Percentiles rank a stretch among this genome's conserved stretches.
Conservation (phyloP, 2,329 filamentous ascomycete genomes). For the Diaporthe citrichinensis region DNA sequence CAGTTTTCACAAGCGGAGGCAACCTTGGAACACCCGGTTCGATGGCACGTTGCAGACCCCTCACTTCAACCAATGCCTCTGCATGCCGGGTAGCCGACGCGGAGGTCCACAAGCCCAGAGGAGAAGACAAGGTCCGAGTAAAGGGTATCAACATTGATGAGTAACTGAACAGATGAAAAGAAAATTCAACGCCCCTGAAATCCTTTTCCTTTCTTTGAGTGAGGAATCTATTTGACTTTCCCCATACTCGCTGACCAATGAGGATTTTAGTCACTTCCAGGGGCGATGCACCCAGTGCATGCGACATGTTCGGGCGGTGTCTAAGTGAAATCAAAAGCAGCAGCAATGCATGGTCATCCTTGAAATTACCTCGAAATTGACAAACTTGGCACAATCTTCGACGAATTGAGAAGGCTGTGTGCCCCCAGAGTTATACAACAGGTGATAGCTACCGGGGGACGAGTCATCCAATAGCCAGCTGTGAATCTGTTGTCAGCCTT, state of each 20-base stretch:
- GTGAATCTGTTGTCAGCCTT: not conserved
- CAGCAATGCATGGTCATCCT: not conserved
- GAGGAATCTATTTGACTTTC: not conserved
- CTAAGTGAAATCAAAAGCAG: conserved; percentile 20
- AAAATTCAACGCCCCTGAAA: not conserved
- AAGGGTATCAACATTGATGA: not conserved
- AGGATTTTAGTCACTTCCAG: not conserved
- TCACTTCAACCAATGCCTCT: not conserved
- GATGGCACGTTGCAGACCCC: conserved; percentile 23
- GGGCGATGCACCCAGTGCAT: not conserved
- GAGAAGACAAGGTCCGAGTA: not conserved
- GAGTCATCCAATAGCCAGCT: not conserved
- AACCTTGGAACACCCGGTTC: not conserved
- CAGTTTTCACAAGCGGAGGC: not conserved
- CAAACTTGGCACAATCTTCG: not conserved
- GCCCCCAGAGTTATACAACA: not conserved
- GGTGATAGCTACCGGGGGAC: not conserved
- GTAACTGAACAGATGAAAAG: not conserved
- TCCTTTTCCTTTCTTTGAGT: not conserved
- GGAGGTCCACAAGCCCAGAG: not conserved
- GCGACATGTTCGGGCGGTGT: not conserved
- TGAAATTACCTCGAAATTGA: conserved; percentile 10
- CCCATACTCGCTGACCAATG: not conserved
- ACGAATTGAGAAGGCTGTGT: not conserved
- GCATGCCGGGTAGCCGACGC: not conserved